These are phyloP conservation scores for Fraxinus velutina DNA, from an alignment of 305 asterid genomes.

Conservation along the genomic window DNA sequence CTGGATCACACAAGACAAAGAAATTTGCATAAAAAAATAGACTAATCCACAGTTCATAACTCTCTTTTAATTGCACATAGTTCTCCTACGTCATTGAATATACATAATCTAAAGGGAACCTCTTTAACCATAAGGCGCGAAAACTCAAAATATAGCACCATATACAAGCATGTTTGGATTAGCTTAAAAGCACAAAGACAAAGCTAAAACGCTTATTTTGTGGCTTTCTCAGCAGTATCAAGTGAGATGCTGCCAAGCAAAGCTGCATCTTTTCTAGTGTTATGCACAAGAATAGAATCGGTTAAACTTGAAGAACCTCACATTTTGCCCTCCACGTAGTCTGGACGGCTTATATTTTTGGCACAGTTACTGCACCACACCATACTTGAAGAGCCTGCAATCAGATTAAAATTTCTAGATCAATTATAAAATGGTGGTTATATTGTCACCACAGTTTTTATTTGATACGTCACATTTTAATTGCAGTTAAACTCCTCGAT, in stretches of 20 bases:
- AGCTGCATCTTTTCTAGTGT: neutral
- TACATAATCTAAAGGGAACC: neutral
- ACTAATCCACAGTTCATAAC: neutral
- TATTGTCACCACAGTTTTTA: too few species aligned
- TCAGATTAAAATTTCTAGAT: too few species aligned
- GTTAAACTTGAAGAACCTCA: constrained; percentile 22
- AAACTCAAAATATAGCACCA: neutral
- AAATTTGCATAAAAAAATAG: neutral
- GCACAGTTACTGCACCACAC: constrained; percentile 43
- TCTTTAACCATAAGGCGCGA: neutral
- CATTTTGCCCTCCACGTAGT: constrained; percentile 37
- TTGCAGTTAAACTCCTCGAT: too few species aligned
- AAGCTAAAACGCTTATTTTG: neutral
- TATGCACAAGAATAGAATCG: constrained; percentile 2
- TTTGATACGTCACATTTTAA: too few species aligned
- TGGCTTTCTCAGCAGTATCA: neutral
- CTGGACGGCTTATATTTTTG: constrained; percentile 29
- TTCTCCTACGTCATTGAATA: neutral
- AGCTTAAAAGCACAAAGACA: neutral
- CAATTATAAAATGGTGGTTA: too few species aligned
- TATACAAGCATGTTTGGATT: neutral
- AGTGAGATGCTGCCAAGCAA: neutral
- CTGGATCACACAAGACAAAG: constrained; percentile 27
- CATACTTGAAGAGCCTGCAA: constrained; percentile 30
- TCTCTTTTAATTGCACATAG: neutral